These are phyloP conservation scores for Aspergillus cejpii DNA, from an alignment of 2,329 filamentous ascomycete species.

Conservation along the genomic window DNA sequence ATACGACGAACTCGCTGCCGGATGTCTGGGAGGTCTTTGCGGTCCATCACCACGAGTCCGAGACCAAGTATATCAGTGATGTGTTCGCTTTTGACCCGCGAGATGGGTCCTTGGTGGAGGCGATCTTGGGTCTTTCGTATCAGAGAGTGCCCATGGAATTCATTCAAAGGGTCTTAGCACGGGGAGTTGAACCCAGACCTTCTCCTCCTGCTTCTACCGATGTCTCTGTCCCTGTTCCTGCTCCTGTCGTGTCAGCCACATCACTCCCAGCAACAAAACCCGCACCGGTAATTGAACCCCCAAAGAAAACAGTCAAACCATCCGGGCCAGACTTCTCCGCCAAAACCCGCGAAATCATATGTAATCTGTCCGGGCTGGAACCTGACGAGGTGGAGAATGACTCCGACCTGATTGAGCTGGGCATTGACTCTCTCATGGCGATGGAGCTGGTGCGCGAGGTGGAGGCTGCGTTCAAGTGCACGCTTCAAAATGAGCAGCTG, in stretches of 20 bases:
- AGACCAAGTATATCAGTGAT: constrained; percentile 21
- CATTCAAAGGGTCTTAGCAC: constrained; percentile 14
- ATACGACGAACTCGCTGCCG: constrained; percentile 3
- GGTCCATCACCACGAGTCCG: constrained; percentile 12
- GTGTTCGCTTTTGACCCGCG: constrained; percentile 29
- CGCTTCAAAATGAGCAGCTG: constrained; percentile 20
- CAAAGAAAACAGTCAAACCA: neutral
- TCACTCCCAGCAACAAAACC: neutral
- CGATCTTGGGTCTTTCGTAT: constrained; percentile 29
- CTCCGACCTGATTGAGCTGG: constrained; percentile 37
- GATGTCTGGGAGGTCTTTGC: constrained; percentile 21
- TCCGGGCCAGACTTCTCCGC: neutral
- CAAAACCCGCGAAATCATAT: constrained; percentile 4
- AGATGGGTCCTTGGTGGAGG: constrained; percentile 18
- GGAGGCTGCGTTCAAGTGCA: constrained; percentile 32
- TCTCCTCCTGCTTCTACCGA: neutral
- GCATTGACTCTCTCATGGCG: constrained; percentile 46
- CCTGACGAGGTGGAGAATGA: constrained; percentile 34
- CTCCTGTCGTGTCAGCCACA: neutral
- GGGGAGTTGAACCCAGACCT: neutral
- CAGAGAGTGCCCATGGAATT: constrained; percentile 15
- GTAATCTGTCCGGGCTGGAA: constrained; percentile 30
- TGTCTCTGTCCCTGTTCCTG: neutral
- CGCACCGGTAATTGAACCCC: neutral
- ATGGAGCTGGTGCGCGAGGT: constrained; percentile 45